These are phyloP conservation scores for Verruconis gallopava DNA, from an alignment of 2,329 filamentous ascomycete genomes.

Conservation along the genomic window DNA sequence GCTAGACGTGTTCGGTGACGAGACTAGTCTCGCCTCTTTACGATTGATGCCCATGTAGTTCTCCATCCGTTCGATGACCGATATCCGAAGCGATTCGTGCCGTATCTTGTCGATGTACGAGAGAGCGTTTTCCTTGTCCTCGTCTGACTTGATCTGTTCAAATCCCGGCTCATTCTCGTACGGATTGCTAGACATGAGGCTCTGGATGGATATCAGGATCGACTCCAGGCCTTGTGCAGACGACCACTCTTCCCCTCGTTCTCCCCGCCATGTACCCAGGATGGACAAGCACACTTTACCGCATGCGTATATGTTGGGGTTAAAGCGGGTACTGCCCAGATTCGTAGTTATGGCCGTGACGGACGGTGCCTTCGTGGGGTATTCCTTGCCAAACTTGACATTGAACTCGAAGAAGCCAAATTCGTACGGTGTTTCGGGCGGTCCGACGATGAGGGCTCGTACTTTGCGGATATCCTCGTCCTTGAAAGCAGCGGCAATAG, in stretches of 20 bases:
- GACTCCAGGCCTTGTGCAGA: constrained; percentile 92
- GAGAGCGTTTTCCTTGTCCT: constrained; percentile 61
- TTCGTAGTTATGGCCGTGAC: constrained; percentile 74
- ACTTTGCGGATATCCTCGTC: constrained; percentile 84
- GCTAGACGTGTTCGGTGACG: constrained; percentile 21
- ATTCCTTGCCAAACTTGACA: constrained; percentile 71
- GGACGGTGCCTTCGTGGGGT: constrained; percentile 53
- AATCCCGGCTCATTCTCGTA: constrained; percentile 96
- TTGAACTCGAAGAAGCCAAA: constrained; percentile 94
- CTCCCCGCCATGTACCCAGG: constrained; percentile 77
- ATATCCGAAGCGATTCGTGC: constrained; percentile 78
- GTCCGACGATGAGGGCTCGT: constrained; percentile 77
- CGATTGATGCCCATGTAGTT: constrained; percentile 54
- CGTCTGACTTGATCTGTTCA: constrained; percentile 55
- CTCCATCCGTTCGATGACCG: constrained; percentile 77
- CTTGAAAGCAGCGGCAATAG: constrained; percentile 78
- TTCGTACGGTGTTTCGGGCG: constrained; percentile 89
- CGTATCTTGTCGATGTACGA: constrained; percentile 77
- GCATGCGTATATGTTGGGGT: constrained; percentile 86
- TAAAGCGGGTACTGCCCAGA: constrained; percentile 76
- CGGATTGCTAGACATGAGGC: constrained; percentile 83
- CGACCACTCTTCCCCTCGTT: constrained; percentile 89
- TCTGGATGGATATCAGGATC: constrained; percentile 89
- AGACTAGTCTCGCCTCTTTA: constrained; percentile 21
- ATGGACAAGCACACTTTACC: constrained; percentile 80